A percentile compares a stretch with the other conserved stretches of the same genome.
These are phyloP conservation scores for Plasmodium gallinaceum DNA, from an alignment of 169 alveolate species.

Conservation along the genomic window DNA sequence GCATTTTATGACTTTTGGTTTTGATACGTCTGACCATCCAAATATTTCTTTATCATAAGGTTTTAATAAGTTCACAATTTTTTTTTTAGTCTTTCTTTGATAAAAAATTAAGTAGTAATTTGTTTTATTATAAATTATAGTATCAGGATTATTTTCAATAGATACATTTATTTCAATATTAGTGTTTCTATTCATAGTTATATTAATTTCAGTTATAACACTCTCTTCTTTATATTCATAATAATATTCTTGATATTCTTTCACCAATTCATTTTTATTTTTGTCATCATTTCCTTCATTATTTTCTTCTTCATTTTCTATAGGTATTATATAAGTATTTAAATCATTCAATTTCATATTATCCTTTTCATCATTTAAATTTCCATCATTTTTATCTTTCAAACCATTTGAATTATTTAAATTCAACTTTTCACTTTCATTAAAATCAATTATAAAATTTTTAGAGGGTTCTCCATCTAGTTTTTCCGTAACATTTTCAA, in stretches of 20 bases:
- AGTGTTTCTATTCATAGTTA: slow-evolving; percentile 37
- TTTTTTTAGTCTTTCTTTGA: slow-evolving; percentile 59
- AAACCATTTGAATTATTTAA: neutral
- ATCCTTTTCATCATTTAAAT: neutral
- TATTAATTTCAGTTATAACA: slow-evolving; percentile 46
- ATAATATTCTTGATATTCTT: neutral
- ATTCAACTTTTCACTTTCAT: neutral
- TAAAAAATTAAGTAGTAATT: slow-evolving; percentile 52
- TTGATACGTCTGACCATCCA: slow-evolving; percentile 57
- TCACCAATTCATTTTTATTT: neutral
- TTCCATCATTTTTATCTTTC: neutral
- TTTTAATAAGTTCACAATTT: slow-evolving; percentile 35
- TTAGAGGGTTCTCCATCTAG: neutral
- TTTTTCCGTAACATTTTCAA: neutral
- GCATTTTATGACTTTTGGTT: slow-evolving; percentile 46
- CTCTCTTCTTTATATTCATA: slow-evolving; percentile 37
- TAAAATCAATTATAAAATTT: slow-evolving; percentile 37
- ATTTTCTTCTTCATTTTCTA: neutral
- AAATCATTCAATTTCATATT: neutral
- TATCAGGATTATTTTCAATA: slow-evolving; percentile 55
- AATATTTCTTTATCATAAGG: slow-evolving; percentile 56
- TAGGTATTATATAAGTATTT: neutral
- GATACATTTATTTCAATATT: slow-evolving; percentile 50
- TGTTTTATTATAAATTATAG: slow-evolving; percentile 36
- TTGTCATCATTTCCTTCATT: neutral